Base-by-base conservation (phyloP, 2,329 filamentous ascomycete genomes). In the Cladosporium sp. region DNA sequence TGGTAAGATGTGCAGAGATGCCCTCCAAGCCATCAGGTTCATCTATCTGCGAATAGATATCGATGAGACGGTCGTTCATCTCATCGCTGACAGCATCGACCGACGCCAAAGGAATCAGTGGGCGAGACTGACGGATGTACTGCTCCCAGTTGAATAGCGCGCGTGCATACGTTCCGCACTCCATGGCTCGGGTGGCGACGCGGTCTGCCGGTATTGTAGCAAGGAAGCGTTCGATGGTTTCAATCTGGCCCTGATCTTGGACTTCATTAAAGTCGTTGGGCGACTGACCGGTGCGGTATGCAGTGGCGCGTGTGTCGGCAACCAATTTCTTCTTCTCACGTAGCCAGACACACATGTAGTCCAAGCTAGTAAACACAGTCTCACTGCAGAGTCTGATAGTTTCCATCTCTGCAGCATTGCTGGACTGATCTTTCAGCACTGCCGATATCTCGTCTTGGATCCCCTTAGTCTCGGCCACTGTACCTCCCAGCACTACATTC, bases 11-110 rank as follows among this genome's bases (percentile, higher is more conserved):
- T 23, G 92, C 88, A 1, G 94, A 96, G 67, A 99, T 94, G 2
- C 95, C 95, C 75, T 98, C 93, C 37, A 99, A 89, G 1, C 94
- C 93, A 77, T 99, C 95, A 0, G 95, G 96, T 72, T 99, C 95
- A 73, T 99, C 95, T 67, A 99, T 98, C 72, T 97, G 91, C 1
- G 92, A 92, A 77, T 99, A 99, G 21, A 99, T 97, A 62, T 94
- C 89, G 74, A 98, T 94, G 28, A 99, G 81, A 67, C 89, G 87
- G 28, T 87, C 83, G 62, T 90, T 83, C 55, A 83, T 75, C 57
- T 82, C 83, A n/a, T 85, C 80, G 14, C 75, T 69, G 26, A 87
- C 84, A 37, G 68, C 60, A 5, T 68, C 67, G 33, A 70, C 59
- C 5, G 67, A 67, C 2, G 83, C 81, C 1, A 80, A 77, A 0